Evolutionary conservation across 2,329 filamentous ascomycete genomes (phyloP).

Genomic region (Colletotrichum zoysiae): DNA sequence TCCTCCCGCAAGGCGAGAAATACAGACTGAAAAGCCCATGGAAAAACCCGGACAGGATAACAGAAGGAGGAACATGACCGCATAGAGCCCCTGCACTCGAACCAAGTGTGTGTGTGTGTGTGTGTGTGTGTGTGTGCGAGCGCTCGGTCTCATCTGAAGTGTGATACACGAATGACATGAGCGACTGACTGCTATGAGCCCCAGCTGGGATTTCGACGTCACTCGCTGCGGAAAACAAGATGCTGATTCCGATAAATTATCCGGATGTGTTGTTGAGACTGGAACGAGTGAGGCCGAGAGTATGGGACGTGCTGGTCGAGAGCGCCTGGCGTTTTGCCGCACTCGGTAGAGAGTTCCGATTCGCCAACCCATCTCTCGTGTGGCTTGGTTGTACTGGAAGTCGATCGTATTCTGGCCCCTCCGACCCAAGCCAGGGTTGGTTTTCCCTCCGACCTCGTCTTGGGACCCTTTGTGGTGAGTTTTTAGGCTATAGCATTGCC

Average conservation of each 20-base stretch:
- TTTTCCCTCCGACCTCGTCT: neutral
- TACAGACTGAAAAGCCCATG: neutral
- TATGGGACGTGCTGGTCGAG: neutral
- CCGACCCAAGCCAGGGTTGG: neutral
- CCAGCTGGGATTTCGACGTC: conserved; percentile 17
- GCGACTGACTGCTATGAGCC: neutral
- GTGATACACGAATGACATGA: conserved; percentile 26
- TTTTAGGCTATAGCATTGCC: neutral
- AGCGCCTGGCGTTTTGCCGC: conserved; percentile 8
- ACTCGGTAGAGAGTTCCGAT: conserved; percentile 24
- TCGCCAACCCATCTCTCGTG: neutral
- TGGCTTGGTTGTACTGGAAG: conserved; percentile 7
- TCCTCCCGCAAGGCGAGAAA: neutral
- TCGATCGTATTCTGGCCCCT: neutral
- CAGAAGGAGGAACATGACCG: neutral
- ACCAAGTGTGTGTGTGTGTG: conserved; percentile 2
- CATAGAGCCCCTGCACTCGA: conserved; percentile 3
- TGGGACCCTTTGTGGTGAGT: neutral
- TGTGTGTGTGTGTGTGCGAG: conserved; percentile 10
- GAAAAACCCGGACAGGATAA: neutral
- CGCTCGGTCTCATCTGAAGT: conserved; percentile 37
- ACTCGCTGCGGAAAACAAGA: neutral
- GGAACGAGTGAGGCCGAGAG: conserved; percentile 8
- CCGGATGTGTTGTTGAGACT: neutral
- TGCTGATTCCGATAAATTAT: neutral